These are phyloP conservation scores for Kurtzmaniella natalensis DNA, from an alignment of 1,139 yeast species.

Conservation along the genomic window DNA sequence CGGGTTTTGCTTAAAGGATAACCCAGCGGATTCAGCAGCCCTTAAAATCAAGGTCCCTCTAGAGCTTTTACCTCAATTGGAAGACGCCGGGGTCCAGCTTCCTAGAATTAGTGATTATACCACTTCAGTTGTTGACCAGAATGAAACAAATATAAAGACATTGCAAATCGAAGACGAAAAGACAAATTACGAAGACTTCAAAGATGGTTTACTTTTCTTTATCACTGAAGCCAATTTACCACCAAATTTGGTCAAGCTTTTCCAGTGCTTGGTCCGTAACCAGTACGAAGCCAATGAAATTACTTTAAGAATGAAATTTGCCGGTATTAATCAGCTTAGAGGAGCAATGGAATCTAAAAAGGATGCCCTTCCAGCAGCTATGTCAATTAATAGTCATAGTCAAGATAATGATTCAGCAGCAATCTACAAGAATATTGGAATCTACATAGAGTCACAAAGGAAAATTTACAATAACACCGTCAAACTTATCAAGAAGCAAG, in stretches of 20 bases:
- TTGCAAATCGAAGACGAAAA: slow-evolving; percentile 6
- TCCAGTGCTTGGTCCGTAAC: slow-evolving; percentile 46
- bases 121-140: slow-evolving; percentile 24
- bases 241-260: slow-evolving; percentile 42
- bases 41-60: slow-evolving; percentile 48
- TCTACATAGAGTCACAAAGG: slow-evolving; percentile 43
- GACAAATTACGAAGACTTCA: slow-evolving; percentile 12
- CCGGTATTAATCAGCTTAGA: slow-evolving; percentile 55
- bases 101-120: slow-evolving; percentile 49
- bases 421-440: slow-evolving; percentile 24
- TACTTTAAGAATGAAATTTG: slow-evolving; percentile 51
- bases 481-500: slow-evolving; percentile 45
- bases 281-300: slow-evolving; percentile 12
- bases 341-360: slow-evolving; percentile 48
- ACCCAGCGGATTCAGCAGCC: slow-evolving; percentile 61
- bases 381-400: not conserved
- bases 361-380: slow-evolving; percentile 21
- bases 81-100: slow-evolving; percentile 36
- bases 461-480: slow-evolving; percentile 40
- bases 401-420: slow-evolving; percentile 6
- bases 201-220: slow-evolving; percentile 43
- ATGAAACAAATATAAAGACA: slow-evolving; percentile 11
- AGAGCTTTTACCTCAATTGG: slow-evolving; percentile 28
- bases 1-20: slow-evolving; percentile 66
- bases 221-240: slow-evolving; percentile 40